Base-by-base conservation (phyloP, 129 eudicot species). In the Flaveria linearis region DNA sequence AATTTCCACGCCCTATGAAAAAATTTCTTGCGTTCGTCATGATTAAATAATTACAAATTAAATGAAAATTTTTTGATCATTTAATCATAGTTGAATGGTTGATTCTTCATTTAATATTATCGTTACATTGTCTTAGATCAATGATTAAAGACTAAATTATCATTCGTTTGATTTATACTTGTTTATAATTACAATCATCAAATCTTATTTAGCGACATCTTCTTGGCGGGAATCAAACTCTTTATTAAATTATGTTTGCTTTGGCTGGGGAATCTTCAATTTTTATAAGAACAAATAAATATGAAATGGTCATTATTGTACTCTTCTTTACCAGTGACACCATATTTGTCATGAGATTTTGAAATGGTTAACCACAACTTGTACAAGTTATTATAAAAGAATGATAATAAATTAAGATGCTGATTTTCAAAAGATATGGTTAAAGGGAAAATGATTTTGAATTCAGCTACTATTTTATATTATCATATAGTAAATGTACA, bases 251-350 rank as follows among this genome's bases (percentile, higher is more conserved):
- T 49, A 49, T 49, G n/a, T 49, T 49, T 49, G 53, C 33, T 51
- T 52, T 53, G 65, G 65, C 11, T 9, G 50, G 50, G 50, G 74
- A 30, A 72, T 52, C 51, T 52, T 72, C 17, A n/a, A 53, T 9
- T 72, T 72, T 72, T 72, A 13, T 53, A 53, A 72, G 67, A 72
- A 33, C 18, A 17, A 36, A 57, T 52, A 20, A 14, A 76, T 76
- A 76, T 76, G 46, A 76, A 66, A 76, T 67, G 28, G 43, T 67
- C 26, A 76, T 76, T 52, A 76, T 67, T 51, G 67, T 76, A 76
- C 65, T 76, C 41, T 64, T 49, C 10, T 65, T 33, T 23, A 51
- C 33, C 5, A 39, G 41, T 4, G 16, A 66, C 66, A 36, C 46
- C 53, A 67, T 52, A 9, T 47, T 49, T 75, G 67, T 68, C 7